Base-by-base conservation (phyloP, 768 basidiomycete genomes). In the Leucocoprinus leucothites region DNA sequence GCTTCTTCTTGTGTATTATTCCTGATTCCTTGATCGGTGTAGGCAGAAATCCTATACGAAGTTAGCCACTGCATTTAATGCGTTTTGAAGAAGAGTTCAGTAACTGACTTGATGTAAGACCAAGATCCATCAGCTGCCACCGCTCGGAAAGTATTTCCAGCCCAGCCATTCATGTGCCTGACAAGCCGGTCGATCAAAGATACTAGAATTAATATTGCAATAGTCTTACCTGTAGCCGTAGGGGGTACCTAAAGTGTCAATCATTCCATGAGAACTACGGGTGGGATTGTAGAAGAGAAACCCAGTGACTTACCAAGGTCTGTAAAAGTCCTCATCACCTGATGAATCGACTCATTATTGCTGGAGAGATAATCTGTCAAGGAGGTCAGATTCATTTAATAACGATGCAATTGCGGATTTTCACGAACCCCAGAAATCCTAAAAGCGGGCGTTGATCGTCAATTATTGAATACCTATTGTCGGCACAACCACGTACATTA, bases 41-140 rank as follows among this genome's bases (percentile, higher is more conserved):
- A 22, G 14, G 50, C 51, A 34, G 61, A 77, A 71, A 56, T 77
- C 69, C 67, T 77, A 67, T 63, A 70, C 56, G 35, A 65, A 9
- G 22, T 36, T 43, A 9, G 25, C 22, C 16, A 51, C 34, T 19
- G 45, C 34, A 18, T 25, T 6, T 8, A 18, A 8, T 16, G 24
- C 11, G n/a, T n/a, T n/a, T n/a, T n/a, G 22, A 14, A 19, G 40
- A 26, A 19, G 3, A 2, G 2, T 34, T 6, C 16, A 34, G 24
- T 22, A 3, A 44, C 57, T 61, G 75, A 74, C 71, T 82, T 83
- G 65, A 84, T 79, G 60, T 84, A 84, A 22, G 74, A 71, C 61
- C 75, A 75, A 51, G 75, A 73, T 21, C 79, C 80, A 57, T 31
- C 31, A 11, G 57, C 68, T 61, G 79, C 77, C 38, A 58, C 58